Evolutionary conservation across 1,284 basidiomycete genomes (phyloP).

Genomic region (Bondarzewia mesenterica): DNA sequence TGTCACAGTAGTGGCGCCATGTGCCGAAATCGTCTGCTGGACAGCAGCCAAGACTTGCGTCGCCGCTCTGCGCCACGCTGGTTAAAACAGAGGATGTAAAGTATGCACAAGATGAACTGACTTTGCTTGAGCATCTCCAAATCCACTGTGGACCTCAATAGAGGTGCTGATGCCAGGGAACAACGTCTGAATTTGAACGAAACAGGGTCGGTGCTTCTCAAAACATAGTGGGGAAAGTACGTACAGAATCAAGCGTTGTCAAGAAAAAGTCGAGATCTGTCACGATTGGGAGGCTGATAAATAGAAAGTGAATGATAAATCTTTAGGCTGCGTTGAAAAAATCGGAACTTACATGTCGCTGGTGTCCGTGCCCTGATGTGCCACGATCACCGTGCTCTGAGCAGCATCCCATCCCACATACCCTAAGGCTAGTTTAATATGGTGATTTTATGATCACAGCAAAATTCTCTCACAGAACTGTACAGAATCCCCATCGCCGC

Average conservation of each 20-base stretch:
- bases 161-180: conserved; percentile 48
- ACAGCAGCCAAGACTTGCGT: conserved; percentile 28
- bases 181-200: conserved; percentile 20
- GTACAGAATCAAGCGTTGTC: conserved; percentile 26
- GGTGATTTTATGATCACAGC: not conserved
- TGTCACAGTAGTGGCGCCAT: conserved; percentile 24
- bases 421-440: conserved; percentile 10
- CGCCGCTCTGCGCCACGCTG: conserved; percentile 21
- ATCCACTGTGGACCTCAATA: conserved; percentile 51
- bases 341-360: conserved; percentile 31
- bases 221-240: not conserved
- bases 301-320: too few species aligned
- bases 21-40: conserved; percentile 19
- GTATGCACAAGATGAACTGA: conserved; percentile 18
- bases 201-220: not conserved
- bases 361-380: conserved; percentile 19
- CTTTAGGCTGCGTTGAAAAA: not conserved
- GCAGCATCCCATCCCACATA: conserved; percentile 20
- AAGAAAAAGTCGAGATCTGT: conserved; percentile 45
- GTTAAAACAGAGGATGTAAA: not conserved
- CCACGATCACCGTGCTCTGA: conserved; percentile 17
- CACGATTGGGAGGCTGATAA: conserved; percentile 35
- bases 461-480: conserved; percentile 16
- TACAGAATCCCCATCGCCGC: conserved; percentile 21
- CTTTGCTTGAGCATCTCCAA: conserved; percentile 44